phyloP scores from a whole-genome alignment of 2,329 filamentous ascomycete genomes.

The Pestalotiopsis sp. region DNA sequence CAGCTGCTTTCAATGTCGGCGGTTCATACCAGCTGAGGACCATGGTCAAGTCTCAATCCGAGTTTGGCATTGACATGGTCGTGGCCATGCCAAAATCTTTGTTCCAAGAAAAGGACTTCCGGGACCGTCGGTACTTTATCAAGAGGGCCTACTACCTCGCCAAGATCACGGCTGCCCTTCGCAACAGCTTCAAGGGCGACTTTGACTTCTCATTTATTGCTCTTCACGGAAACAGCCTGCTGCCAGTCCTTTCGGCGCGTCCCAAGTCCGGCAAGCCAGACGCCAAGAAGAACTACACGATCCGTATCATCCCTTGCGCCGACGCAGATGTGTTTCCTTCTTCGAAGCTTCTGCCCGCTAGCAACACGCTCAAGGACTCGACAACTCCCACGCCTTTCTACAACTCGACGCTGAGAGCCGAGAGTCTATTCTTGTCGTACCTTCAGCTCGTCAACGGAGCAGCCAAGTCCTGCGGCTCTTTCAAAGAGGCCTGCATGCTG shows the following conservation, averaged over 20 bases:
- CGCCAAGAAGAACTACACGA: slow-evolving; percentile 44
- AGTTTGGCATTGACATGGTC: slow-evolving; percentile 75
- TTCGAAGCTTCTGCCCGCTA: slow-evolving; percentile 69
- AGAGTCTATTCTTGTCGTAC: slow-evolving; percentile 73
- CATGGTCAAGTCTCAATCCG: slow-evolving; percentile 64
- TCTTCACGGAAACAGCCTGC: slow-evolving; percentile 73
- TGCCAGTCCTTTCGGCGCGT: slow-evolving; percentile 63
- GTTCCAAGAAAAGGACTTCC: slow-evolving; percentile 93
- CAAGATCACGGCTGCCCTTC: slow-evolving; percentile 73
- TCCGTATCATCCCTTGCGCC: slow-evolving; percentile 78
- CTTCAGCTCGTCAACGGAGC: slow-evolving; percentile 74
- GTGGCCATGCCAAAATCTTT: slow-evolving; percentile 79
- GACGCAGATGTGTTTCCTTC: slow-evolving; percentile 69
- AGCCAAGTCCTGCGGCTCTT: slow-evolving; percentile 69
- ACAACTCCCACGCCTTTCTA: slow-evolving; percentile 75
- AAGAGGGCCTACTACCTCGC: slow-evolving; percentile 91
- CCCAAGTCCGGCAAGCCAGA: slow-evolving; percentile 31
- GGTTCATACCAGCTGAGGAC: slow-evolving; percentile 84
- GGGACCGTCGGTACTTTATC: slow-evolving; percentile 92
- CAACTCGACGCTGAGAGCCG: slow-evolving; percentile 81
- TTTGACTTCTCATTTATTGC: slow-evolving; percentile 65
- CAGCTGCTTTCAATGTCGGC: slow-evolving; percentile 79
- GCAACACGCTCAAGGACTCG: slow-evolving; percentile 63
- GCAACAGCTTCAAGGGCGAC: slow-evolving; percentile 52
- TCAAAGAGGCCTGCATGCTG: slow-evolving; percentile 81